Percentiles rank a stretch among this genome's conserved stretches.
phyloP scores from a whole-genome alignment of 2,329 filamentous ascomycete species.

The Penicillium sp. region DNA sequence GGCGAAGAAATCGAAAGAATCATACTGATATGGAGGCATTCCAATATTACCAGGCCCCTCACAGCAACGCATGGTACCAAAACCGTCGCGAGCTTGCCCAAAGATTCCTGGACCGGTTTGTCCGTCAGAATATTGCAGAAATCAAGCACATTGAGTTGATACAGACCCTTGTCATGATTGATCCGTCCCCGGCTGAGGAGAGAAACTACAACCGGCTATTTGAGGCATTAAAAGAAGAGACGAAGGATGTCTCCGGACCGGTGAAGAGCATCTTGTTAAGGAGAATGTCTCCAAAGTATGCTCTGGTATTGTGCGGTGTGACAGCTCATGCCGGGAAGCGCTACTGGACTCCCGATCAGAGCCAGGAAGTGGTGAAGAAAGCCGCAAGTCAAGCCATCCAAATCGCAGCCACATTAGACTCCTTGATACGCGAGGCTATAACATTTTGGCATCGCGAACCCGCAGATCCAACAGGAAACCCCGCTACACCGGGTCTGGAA shows the following conservation, averaged over 20 bases:
- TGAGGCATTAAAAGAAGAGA: conserved; percentile 46
- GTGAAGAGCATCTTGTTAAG: conserved; percentile 48
- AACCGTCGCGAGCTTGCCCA: conserved; percentile 53
- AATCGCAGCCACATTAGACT: neutral
- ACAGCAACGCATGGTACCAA: conserved; percentile 52
- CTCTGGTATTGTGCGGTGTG: conserved; percentile 48
- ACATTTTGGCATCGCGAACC: neutral
- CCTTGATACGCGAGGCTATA: neutral
- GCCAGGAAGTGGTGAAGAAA: conserved; percentile 9
- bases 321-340: conserved; percentile 32
- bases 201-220: conserved; percentile 55
- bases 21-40: conserved; percentile 53
- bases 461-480: neutral
- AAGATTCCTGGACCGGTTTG: conserved; percentile 53
- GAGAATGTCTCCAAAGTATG: conserved; percentile 22
- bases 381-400: neutral
- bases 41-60: conserved; percentile 48
- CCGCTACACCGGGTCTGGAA: too few relatives aligned
- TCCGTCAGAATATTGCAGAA: conserved; percentile 47
- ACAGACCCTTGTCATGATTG: conserved; percentile 45
- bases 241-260: conserved; percentile 25
- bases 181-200: conserved; percentile 48
- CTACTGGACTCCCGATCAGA: conserved; percentile 25
- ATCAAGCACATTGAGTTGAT: conserved; percentile 45
- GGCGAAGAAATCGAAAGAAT: conserved; percentile 32